Base-by-base conservation (phyloP, 2,329 filamentous ascomycete species). In the Basipetospora sp. region DNA sequence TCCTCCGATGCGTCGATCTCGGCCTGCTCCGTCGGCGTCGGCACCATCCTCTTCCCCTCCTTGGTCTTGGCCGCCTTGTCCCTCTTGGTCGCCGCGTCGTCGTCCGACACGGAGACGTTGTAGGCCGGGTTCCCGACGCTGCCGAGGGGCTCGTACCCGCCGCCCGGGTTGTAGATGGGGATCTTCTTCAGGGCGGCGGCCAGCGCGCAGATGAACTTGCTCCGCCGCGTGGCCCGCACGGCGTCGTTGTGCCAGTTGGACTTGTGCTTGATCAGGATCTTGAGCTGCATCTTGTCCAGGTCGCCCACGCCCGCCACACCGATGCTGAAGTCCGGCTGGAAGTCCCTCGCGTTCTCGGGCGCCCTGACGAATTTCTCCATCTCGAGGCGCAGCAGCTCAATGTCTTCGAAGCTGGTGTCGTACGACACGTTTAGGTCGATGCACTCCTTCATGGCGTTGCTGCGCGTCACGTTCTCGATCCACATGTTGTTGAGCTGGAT, bases 171-270 rank as follows among this genome's bases (percentile, higher is more conserved):
- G 48, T 84, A 71, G 51, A 98, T 88, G 8, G 87, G 88, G 14
- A 98, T 70, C 60, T 80, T 86, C 59, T 85, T 82, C 41, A 94
- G 63, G 3, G 88, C 86, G 8, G 86, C 59, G 4, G 90, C 78
- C 41, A 98, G 65, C 1, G 90, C 90, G 53, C 87, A 94, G 77
- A 96, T 93, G 62, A 98, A 96, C 59, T 94, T 96, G 55, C 82
- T 92, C 43, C 88, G 77, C 37, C 87, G 77, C 5, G 80, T 71
- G 14, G 79, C 78, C 29, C 87, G 80, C 29, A 94, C 70, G 2
- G 73, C 69, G 47, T 94, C 88, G 57, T 94, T 86, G 47, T 84
- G 75, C 82, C 83, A 88, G 60, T 88, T 90, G 41, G 79, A 84
- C 62, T 96, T 96, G 67, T 96, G 86, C 51, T 80, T 77, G 52